phyloP scores from a whole-genome alignment of 148 eudicot genomes.

The Nepenthes mirabilis region DNA sequence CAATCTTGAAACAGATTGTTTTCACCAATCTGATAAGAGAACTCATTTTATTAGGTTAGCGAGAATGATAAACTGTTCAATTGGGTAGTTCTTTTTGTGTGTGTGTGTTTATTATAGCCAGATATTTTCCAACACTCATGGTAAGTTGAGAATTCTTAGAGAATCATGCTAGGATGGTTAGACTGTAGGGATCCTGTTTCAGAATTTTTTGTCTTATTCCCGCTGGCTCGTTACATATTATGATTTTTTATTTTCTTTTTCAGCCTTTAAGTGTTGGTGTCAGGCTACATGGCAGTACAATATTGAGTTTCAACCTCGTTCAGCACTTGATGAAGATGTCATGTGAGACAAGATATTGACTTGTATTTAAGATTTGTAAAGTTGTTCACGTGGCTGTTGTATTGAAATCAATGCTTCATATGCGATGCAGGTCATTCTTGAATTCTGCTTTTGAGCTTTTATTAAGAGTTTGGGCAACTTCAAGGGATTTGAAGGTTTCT shows the following conservation, averaged over 20 bases:
- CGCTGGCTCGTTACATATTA: not conserved
- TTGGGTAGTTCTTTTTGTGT: too few species aligned
- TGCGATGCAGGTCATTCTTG: constrained; percentile 70
- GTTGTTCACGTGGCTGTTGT: constrained; percentile 2
- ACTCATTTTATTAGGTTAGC: too few species aligned
- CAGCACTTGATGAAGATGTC: constrained; percentile 74
- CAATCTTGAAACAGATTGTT: too few species aligned
- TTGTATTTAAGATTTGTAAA: not conserved
- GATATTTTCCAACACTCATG: not conserved
- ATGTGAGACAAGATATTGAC: constrained; percentile 41
- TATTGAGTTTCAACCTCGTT: constrained; percentile 55
- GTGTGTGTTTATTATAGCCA: not conserved
- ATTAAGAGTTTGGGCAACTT: constrained; percentile 84
- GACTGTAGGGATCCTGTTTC: not conserved
- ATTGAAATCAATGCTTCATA: constrained; percentile 9
- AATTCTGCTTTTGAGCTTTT: constrained; percentile 93
- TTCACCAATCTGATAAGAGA: too few species aligned
- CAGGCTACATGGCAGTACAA: constrained; percentile 74
- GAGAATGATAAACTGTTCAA: too few species aligned
- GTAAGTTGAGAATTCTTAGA: not conserved
- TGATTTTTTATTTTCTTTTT: not conserved
- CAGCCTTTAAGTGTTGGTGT: constrained; percentile 99
- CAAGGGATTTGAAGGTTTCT: constrained; percentile 80
- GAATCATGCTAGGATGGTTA: not conserved
- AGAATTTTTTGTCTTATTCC: not conserved